Evolutionary conservation across 441 rosid genomes (phyloP).

Genomic region (Erodium trifolium): DNA sequence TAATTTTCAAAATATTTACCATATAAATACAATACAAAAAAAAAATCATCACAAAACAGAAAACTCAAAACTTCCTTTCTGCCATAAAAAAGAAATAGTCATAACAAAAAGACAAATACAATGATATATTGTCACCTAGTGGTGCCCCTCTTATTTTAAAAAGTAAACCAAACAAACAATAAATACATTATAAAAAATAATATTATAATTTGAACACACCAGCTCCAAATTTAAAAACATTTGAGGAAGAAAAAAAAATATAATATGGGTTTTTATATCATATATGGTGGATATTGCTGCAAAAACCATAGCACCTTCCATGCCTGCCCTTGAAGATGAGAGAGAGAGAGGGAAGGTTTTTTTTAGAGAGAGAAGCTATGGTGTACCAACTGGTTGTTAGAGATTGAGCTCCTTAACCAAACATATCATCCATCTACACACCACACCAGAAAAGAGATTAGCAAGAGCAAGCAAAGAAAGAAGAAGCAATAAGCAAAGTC

Average conservation of each 20-base stretch:
- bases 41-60: background rate
- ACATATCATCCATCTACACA: slow-evolving; percentile 30
- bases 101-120: slow-evolving; percentile 31
- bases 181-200: slow-evolving; percentile 8
- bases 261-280: slow-evolving; percentile 20
- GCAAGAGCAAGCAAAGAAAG: slow-evolving; percentile 17
- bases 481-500: slow-evolving; percentile 24
- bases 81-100: slow-evolving; percentile 21
- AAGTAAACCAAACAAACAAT: slow-evolving; percentile 10
- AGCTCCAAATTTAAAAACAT: background rate
- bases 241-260: slow-evolving; percentile 10
- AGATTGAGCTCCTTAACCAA: slow-evolving; percentile 68
- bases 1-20: too few relatives aligned
- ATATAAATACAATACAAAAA: too few relatives aligned
- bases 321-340: slow-evolving; percentile 26
- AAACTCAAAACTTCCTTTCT: background rate
- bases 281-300: slow-evolving; percentile 55
- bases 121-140: slow-evolving; percentile 40
- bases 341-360: slow-evolving; percentile 22
- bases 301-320: slow-evolving; percentile 33
- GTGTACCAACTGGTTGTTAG: slow-evolving; percentile 94
- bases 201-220: slow-evolving; percentile 1
- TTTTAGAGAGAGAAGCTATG: slow-evolving; percentile 21
- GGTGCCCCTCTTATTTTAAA: slow-evolving; percentile 30
- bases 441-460: slow-evolving; percentile 9